Evolutionary conservation across 2,329 filamentous ascomycete species (phyloP).

Genomic region (Seiridium cupressi): DNA sequence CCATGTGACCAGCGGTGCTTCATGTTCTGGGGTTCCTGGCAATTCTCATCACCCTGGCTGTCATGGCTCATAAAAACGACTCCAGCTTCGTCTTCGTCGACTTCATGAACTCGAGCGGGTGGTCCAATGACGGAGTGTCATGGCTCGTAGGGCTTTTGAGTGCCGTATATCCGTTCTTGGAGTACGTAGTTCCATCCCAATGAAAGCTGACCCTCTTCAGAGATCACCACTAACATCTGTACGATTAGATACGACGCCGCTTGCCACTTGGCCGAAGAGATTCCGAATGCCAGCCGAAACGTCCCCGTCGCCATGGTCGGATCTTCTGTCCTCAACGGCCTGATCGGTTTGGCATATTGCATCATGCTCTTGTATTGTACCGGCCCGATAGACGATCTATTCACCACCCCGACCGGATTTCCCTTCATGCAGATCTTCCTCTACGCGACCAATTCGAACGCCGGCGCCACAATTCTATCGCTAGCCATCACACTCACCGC

Average conservation of each 20-base stretch:
- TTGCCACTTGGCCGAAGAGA: constrained; percentile 30
- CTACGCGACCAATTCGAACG: constrained; percentile 23
- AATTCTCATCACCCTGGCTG: constrained; percentile 25
- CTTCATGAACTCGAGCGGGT: constrained; percentile 29
- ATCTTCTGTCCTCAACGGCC: constrained; percentile 37
- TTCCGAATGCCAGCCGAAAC: constrained; percentile 29
- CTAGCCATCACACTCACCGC: constrained; percentile 25
- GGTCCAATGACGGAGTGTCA: constrained; percentile 27
- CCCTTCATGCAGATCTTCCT: constrained; percentile 40
- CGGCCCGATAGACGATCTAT: constrained; percentile 34
- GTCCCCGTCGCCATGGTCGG: constrained; percentile 33
- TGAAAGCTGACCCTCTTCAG: background rate
- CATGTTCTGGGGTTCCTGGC: constrained; percentile 25
- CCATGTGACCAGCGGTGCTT: constrained; percentile 9
- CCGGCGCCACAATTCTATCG: constrained; percentile 26
- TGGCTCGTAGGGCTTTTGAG: constrained; percentile 32
- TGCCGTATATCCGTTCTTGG: constrained; percentile 31
- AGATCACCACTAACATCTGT: background rate
- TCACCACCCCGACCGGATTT: constrained; percentile 38
- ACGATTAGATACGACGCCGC: constrained; percentile 30
- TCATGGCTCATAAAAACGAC: constrained; percentile 28
- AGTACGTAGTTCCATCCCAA: constrained; percentile 17
- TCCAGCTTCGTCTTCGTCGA: constrained; percentile 29
- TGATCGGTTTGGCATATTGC: constrained; percentile 41
- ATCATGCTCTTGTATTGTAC: constrained; percentile 42